Percentiles rank a stretch among this genome's conserved stretches.
Evolutionary conservation across 805 yeast genomes (phyloP).

Genomic region (Yarrowia divulgata): DNA sequence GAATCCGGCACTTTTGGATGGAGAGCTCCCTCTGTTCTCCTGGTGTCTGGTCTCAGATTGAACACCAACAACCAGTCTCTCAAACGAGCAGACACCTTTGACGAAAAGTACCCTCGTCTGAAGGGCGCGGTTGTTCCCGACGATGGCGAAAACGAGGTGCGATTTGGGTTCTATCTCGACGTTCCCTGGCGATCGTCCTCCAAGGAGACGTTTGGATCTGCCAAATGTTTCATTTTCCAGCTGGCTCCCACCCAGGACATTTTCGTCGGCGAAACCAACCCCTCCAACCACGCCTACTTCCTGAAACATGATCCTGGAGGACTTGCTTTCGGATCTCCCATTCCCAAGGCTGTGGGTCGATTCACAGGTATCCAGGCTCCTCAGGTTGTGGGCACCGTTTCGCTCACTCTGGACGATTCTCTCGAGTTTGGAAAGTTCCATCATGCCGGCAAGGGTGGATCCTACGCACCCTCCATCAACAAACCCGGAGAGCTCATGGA

Average conservation of each 20-base stretch:
- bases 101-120: slow-evolving; percentile 41
- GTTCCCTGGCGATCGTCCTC: slow-evolving; percentile 82
- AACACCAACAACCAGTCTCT: not conserved
- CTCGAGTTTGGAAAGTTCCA: slow-evolving; percentile 84
- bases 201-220: slow-evolving; percentile 74
- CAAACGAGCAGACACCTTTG: slow-evolving; percentile 35
- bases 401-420: slow-evolving; percentile 77
- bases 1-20: slow-evolving; percentile 87
- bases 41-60: slow-evolving; percentile 66
- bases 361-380: slow-evolving; percentile 7
- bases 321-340: slow-evolving; percentile 75
- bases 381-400: slow-evolving; percentile 72
- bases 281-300: slow-evolving; percentile 63
- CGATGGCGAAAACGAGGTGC: slow-evolving; percentile 48
- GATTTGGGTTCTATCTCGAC: slow-evolving; percentile 69
- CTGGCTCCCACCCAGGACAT: slow-evolving; percentile 70
- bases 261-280: slow-evolving; percentile 52
- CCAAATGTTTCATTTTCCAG: slow-evolving; percentile 64
- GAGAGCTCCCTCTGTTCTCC: slow-evolving; percentile 81
- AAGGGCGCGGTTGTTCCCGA: slow-evolving; percentile 34
- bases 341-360: slow-evolving; percentile 6
- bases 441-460: slow-evolving; percentile 65
- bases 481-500: slow-evolving; percentile 52
- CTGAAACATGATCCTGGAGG: slow-evolving; percentile 70
- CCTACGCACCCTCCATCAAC: slow-evolving; percentile 49